A percentile compares a stretch with the other conserved stretches of the same genome.
Evolutionary conservation across 257 asterid genomes (phyloP).

Genomic region (Voacanga thouarsii): DNA sequence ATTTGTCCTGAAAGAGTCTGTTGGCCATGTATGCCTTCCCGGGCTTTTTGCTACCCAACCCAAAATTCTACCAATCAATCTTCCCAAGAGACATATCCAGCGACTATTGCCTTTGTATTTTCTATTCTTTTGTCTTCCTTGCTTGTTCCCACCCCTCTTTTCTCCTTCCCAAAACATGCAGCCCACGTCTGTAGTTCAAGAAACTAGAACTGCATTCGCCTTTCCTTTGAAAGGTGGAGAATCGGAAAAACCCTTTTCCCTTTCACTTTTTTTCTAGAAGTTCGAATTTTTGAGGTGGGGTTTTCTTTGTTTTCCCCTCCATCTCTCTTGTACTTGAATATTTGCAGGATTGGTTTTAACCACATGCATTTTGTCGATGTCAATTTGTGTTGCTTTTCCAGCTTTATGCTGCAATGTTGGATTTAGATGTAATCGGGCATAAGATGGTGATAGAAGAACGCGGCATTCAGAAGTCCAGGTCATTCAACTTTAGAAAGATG

Average conservation of each 20-base stretch:
- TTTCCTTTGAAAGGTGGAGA: conserved; percentile 16
- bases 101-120: conserved; percentile 4
- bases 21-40: conserved; percentile 45
- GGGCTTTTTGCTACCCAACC: conserved; percentile 35
- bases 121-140: conserved; percentile 1
- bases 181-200: conserved; percentile 42
- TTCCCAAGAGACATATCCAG: conserved; percentile 16
- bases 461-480: conserved; percentile 38
- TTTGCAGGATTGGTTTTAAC: not conserved
- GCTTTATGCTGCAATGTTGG: conserved; percentile 5
- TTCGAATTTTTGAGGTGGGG: conserved; percentile 14
- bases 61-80: conserved; percentile 31
- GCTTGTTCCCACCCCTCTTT: conserved; percentile 6
- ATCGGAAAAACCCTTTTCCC: conserved; percentile 35
- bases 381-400: not conserved
- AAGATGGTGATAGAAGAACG: conserved; percentile 38
- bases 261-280: not conserved
- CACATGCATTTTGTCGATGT: not conserved
- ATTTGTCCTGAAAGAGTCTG: conserved; percentile 17
- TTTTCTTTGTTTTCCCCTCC: not conserved
- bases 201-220: conserved; percentile 8
- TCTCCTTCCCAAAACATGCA: conserved; percentile 39
- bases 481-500: conserved; percentile 50
- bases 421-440: conserved; percentile 2
- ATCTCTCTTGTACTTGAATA: not conserved